phyloP scores from a whole-genome alignment of 805 yeast species.

The Spencermartinsiella europaea region DNA sequence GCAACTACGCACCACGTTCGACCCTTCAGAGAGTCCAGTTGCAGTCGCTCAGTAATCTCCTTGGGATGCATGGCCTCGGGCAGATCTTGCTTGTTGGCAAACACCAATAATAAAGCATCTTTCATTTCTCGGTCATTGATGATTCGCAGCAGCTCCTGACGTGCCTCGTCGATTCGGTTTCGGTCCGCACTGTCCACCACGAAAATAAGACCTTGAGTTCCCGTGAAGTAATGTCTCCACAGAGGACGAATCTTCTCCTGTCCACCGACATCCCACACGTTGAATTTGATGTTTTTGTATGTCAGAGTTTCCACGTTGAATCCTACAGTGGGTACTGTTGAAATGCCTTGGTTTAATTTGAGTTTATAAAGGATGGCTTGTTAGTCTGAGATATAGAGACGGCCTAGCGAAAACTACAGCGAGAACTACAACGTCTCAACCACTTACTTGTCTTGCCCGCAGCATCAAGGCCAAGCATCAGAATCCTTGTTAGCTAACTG shows the following conservation, averaged over 20 bases:
- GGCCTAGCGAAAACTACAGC: neutral
- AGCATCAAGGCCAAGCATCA: slow-evolving; percentile 89
- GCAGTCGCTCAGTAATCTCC: slow-evolving; percentile 69
- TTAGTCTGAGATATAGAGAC: too few relatives aligned
- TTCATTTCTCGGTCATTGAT: slow-evolving; percentile 79
- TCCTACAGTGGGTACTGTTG: slow-evolving; percentile 90
- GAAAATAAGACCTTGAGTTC: slow-evolving; percentile 85
- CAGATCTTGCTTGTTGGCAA: slow-evolving; percentile 86
- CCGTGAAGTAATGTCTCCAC: slow-evolving; percentile 94
- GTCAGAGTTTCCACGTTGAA: slow-evolving; percentile 87
- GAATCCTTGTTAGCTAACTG: slow-evolving; percentile 44
- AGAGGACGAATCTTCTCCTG: slow-evolving; percentile 86
- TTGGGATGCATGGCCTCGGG: slow-evolving; percentile 68
- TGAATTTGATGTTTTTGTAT: slow-evolving; percentile 74
- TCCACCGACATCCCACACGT: slow-evolving; percentile 96
- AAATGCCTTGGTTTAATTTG: slow-evolving; percentile 63
- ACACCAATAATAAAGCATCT: slow-evolving; percentile 70
- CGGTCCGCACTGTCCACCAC: slow-evolving; percentile 81
- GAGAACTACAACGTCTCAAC: neutral
- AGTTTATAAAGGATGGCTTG: slow-evolving; percentile 69
- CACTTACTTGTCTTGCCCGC: slow-evolving; percentile 73
- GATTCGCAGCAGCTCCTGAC: slow-evolving; percentile 69
- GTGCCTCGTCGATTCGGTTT: slow-evolving; percentile 69
- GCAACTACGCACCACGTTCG: slow-evolving; percentile 92
- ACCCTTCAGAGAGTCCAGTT: slow-evolving; percentile 55